Conservation (phyloP, 1,284 basidiomycete species). For the Malassezia equina region DNA sequence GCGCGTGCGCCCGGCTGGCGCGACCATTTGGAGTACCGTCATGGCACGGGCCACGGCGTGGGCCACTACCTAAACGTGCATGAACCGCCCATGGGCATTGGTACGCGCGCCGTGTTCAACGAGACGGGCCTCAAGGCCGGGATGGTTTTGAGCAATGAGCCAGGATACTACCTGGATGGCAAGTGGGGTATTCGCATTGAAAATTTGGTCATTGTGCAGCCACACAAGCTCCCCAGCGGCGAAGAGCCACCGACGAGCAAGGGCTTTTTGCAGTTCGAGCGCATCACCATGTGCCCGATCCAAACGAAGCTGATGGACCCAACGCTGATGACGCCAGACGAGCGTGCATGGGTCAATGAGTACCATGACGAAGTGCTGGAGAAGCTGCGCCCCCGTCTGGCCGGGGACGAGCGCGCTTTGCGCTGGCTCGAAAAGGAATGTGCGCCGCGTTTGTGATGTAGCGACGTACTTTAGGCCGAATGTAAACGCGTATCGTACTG, state of each 20-base stretch:
- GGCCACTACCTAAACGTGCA: conserved; percentile 44
- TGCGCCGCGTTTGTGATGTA: conserved; percentile 6
- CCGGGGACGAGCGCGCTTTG: conserved; percentile 62
- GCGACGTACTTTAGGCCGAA: neutral
- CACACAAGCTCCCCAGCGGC: conserved; percentile 10
- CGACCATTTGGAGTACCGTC: conserved; percentile 67
- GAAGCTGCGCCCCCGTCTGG: conserved; percentile 68
- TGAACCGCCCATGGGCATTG: conserved; percentile 46
- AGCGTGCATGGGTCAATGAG: conserved; percentile 70
- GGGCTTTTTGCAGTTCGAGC: conserved; percentile 34
- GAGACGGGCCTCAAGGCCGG: conserved; percentile 43
- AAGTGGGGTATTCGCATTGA: conserved; percentile 88
- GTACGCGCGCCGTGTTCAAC: conserved; percentile 41
- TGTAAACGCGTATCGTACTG: neutral
- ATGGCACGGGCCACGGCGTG: conserved; percentile 44
- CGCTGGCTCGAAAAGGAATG: conserved; percentile 66
- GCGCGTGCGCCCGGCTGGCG: conserved; percentile 77
- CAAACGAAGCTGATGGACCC: conserved; percentile 71
- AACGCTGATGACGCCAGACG: conserved; percentile 58
- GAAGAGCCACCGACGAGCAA: conserved; percentile 25
- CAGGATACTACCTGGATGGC: conserved; percentile 86
- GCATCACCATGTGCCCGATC: conserved; percentile 57
- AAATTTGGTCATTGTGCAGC: conserved; percentile 50
- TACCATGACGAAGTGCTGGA: conserved; percentile 70
- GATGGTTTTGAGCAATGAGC: conserved; percentile 53